These are phyloP conservation scores for Panicum virgatum DNA, from an alignment of 202 grass and related monocot genomes.

Conservation along the genomic window DNA sequence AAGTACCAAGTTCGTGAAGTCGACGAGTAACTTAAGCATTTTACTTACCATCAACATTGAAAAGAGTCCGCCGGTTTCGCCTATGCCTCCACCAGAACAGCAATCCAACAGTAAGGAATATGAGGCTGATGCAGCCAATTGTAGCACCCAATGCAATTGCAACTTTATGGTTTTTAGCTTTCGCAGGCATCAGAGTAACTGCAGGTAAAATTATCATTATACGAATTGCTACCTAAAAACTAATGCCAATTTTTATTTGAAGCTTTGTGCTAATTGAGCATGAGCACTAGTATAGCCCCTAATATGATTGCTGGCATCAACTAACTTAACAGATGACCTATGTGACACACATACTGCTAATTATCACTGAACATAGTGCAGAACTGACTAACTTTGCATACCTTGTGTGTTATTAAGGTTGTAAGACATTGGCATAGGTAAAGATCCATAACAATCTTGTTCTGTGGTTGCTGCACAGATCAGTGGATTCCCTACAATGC, in stretches of 20 bases:
- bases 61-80: conserved; percentile 55
- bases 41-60: conserved; percentile 58
- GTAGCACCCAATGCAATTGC: conserved; percentile 61
- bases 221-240: conserved; percentile 11
- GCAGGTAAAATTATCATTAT: conserved; percentile 17
- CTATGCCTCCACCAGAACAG: conserved; percentile 64
- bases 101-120: conserved; percentile 48
- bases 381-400: conserved; percentile 33
- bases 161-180: conserved; percentile 55
- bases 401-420: conserved; percentile 75
- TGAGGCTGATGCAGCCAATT: conserved; percentile 49
- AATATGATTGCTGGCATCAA: not conserved
- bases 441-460: conserved; percentile 74
- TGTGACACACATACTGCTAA: not conserved
- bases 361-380: not conserved
- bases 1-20: conserved; percentile 4
- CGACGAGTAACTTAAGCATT: conserved; percentile 13
- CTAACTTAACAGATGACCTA: not conserved
- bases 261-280: not conserved
- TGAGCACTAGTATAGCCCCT: not conserved
- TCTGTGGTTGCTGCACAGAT: conserved; percentile 63
- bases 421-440: conserved; percentile 83
- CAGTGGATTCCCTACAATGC: conserved; percentile 94
- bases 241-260: not conserved
- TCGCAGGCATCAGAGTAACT: conserved; percentile 40